Evolutionary conservation across 1,284 basidiomycete genomes (phyloP), one percentile per base, ranked within the genome.

Genomic region (Marasmius oreades): DNA sequence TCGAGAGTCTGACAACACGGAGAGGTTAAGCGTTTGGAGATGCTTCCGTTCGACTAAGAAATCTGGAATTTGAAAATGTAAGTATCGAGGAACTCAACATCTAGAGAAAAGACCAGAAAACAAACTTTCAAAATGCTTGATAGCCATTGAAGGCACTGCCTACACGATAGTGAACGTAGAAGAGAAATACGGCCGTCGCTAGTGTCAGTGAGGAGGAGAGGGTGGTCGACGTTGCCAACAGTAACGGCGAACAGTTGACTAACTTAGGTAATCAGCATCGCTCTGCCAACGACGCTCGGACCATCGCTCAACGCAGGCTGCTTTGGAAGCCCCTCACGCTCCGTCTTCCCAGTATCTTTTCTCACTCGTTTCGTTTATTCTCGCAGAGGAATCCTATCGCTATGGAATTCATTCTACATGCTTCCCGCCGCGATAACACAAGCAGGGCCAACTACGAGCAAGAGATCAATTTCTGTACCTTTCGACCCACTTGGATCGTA

Each of bases 31-130:
- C 48, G 87, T 88, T 72, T 93, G 88, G 59, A 91, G 73, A 66
- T 96, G 89, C 73, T 94, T 93, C 70, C 92, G 87, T 76, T 96
- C 93, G 31, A 81, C 72, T 64, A 98, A 80, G 70, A 92, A 92
- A 69, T 81, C 93, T 95, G 71, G 37, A 56, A 50, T 26, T 14
- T 42, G n/a, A 34, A 51, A 33, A 16, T 33, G 23, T 33, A 12
- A 44, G 5, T 14, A 45, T 53, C 36, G 18, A 10, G 45, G 12
- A 16, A 36, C 7, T 33, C 28, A 45, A 23, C 24, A 34, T 28
- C 34, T 12, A 44, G 33, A 3, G 12, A 42, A 34, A 14, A 14
- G 23, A 11, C n/a, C 46, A 46, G 37, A 16, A 10, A 45, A 51
- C 26, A 65, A 58, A 74, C 72, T 71, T 67, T 75, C 71, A 58